Base-by-base conservation (phyloP, 208 protist genomes). In the Histomonas meleagridis region DNA sequence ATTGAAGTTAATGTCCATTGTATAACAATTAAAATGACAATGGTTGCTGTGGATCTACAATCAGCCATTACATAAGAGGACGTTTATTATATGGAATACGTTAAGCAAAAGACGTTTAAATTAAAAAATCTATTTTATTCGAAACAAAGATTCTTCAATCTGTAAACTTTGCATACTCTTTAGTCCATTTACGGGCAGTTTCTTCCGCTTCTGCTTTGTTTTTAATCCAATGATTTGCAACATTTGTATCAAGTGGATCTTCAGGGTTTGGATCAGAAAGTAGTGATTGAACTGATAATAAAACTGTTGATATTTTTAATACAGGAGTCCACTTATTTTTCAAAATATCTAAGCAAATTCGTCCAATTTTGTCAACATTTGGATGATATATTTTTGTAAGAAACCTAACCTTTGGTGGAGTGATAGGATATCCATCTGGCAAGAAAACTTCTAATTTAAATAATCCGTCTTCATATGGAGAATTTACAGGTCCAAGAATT, bases 261-360 rank as follows among this genome's bases (percentile, higher is more conserved):
- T 97, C 95, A 21, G 96, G 96, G 76, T 95, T 96, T 86, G 94
- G 94, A 12, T 93, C 93, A 14, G 46, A 57, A 21, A 92, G n/a
- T 14, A 92, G 38, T n/a, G 79, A 92, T 21, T 92, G 92, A 38
- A 92, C 90, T 0, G 92, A 92, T 55, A 92, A 12, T 28, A 93
- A 38, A n/a, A 93, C 21, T 18, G 92, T 93, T 18, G 46, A 69
- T 49, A 93, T 49, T 32, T 93, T 93, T 16, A 93, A 35, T 46
- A 72, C 97, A 49, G 97, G 97, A 91, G 94, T 97, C 97, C 97
- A 98, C 92, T 98, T 97, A 90, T 97, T 96, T 95, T 98, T 98
- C 28, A 98, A 93, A 92, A 98, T 97, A 92, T 98, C 97, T 21
- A 98, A 94, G 94, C 97, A 98, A 78, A 98, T 98, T 62, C 97